Percentiles rank a stretch among this genome's conserved stretches.
Evolutionary conservation across 352 stramenopile species (phyloP).

Genomic region (Pythium brassicae): DNA sequence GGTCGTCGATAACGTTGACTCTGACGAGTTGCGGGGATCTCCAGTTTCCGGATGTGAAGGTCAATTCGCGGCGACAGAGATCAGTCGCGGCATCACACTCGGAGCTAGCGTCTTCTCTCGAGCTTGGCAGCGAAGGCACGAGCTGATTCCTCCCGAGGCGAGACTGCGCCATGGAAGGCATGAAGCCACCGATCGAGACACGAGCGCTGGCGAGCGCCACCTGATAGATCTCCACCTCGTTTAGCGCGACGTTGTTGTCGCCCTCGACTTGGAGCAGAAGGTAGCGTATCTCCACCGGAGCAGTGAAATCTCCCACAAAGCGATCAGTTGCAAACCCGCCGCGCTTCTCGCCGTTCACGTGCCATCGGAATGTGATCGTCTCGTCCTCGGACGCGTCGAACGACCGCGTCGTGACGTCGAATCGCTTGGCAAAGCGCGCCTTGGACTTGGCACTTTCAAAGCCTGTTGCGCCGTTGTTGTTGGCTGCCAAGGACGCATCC

Average conservation of each 20-base stretch:
- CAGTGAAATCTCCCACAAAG: slow-evolving; percentile 30
- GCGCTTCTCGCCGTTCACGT: slow-evolving; percentile 37
- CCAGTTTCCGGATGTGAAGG: slow-evolving; percentile 63
- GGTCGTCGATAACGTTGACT: slow-evolving; percentile 40
- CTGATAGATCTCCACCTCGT: slow-evolving; percentile 67
- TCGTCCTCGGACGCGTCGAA: slow-evolving; percentile 39
- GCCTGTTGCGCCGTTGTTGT: slow-evolving; percentile 28
- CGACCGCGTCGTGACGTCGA: slow-evolving; percentile 33
- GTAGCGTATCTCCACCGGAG: slow-evolving; percentile 34
- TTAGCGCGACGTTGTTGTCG: slow-evolving; percentile 52
- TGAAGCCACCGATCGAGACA: slow-evolving; percentile 46
- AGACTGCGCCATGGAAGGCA: slow-evolving; percentile 36
- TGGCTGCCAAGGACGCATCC: slow-evolving; percentile 20
- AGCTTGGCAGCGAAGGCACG: slow-evolving; percentile 17
- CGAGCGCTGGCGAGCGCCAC: slow-evolving; percentile 43
- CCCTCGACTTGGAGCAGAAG: slow-evolving; percentile 50
- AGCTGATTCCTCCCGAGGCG: slow-evolving; percentile 44
- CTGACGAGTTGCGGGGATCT: slow-evolving; percentile 25
- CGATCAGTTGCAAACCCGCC: slow-evolving; percentile 30
- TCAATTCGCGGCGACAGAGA: slow-evolving; percentile 51
- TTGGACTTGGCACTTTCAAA: slow-evolving; percentile 23
- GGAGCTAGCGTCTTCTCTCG: slow-evolving; percentile 14
- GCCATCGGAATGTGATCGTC: slow-evolving; percentile 47
- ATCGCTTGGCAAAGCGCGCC: slow-evolving; percentile 27
- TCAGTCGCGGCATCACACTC: slow-evolving; percentile 29